phyloP scores from a whole-genome alignment of 495 filamentous ascomycete species.

The Astrocystis sublimbata region DNA sequence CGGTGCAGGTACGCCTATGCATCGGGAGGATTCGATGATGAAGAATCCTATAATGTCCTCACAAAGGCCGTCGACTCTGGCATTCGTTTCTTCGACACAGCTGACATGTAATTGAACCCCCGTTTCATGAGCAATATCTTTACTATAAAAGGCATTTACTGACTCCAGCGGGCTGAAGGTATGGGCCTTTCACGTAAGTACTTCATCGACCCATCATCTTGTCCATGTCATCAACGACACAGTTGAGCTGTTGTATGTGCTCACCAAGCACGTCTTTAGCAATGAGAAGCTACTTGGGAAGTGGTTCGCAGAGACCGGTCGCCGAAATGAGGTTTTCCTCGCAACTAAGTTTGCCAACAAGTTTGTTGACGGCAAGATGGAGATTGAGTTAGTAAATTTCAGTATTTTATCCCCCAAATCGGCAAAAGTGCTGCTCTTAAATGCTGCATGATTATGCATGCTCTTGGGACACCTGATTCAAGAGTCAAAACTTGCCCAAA shows the following conservation, averaged over 20 bases:
- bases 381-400: no score
- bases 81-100: slow-evolving; percentile 40
- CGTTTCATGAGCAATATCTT: no score
- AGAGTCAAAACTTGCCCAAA: no score
- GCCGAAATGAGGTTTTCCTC: slow-evolving; percentile 52
- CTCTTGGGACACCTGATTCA: no score
- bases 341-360: slow-evolving; percentile 49
- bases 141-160: no score
- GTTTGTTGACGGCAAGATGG: no score
- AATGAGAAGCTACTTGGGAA: slow-evolving; percentile 48
- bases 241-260: background rate
- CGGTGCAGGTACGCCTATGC: no score
- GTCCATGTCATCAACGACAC: background rate
- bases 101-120: no score
- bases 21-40: slow-evolving; percentile 36
- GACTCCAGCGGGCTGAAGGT: no score
- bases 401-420: no score
- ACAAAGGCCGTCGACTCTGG: slow-evolving; percentile 37
- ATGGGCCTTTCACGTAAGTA: slow-evolving; percentile 33
- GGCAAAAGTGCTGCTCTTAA: no score
- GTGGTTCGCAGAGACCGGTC: slow-evolving; percentile 46
- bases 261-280: slow-evolving; percentile 29
- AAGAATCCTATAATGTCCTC: slow-evolving; percentile 40
- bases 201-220: background rate
- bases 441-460: no score